Base-by-base conservation (phyloP, 352 stramenopile species). In the Pythium sukuiense region DNA sequence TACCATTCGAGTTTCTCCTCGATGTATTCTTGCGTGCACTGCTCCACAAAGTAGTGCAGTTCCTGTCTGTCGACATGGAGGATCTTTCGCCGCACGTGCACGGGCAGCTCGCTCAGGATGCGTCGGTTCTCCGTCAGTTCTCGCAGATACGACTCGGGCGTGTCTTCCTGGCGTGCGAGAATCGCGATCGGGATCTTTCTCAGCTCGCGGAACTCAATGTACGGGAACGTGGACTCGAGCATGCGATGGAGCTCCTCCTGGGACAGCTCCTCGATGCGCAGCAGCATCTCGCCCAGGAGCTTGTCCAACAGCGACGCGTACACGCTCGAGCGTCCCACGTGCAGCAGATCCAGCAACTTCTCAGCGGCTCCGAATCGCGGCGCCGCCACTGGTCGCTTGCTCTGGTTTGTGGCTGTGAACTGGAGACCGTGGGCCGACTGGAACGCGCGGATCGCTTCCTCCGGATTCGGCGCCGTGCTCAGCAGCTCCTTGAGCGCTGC, bases 141-240 rank as follows among this genome's bases (percentile, higher is more conserved):
- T 43, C 82, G 81, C 37, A 96, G 41, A 63, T 92, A 96, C 29
- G 83, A 55, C 48, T 89, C 76, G 0, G 87, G 87, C 12, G 87
- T 96, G n/a, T 92, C 78, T 9, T 91, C 77, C 58, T 96, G 88
- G 26, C 81, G 73, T 29, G 85, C 77, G 18, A 96, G 72, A 49
- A 96, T 88, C 49, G 88, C 86, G 55, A 96, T 93, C 18, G 86
- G 86, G 61, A 96, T 87, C 27, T 83, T 77, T 48, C 86, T 82
- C 33, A 96, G 79, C 74, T 96, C 88, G 39, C 85, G 85, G 64
- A 93, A 93, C 67, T 96, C 88, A 70, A 96, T 92, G 46, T 93
- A 96, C 33, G 88, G 85, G 63, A 96, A 96, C 18, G 88, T 96
- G 46, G 77, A 75, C 66, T 94, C 86, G 8, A 96, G 69, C 48